Conservation (phyloP, 192 early-diverging fungal species). For the Linnemannia schmuckeri region DNA sequence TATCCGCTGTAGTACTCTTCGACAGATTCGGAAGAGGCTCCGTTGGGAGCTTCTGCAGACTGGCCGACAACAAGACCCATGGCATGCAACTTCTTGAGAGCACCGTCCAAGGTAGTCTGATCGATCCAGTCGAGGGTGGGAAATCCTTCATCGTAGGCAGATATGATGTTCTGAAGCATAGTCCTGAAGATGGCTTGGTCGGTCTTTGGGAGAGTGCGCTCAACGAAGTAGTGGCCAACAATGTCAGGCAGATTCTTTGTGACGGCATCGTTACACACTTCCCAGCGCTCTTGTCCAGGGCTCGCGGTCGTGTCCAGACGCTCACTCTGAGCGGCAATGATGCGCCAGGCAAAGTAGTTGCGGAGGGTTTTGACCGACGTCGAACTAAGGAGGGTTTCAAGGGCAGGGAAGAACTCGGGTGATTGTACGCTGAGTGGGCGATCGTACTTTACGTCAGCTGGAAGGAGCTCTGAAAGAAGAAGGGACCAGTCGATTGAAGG, state of each 20-base stretch:
- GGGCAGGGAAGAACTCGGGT: constrained; percentile 36
- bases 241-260: constrained; percentile 42
- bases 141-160: constrained; percentile 48
- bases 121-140: constrained; percentile 59
- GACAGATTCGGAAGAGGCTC: constrained; percentile 56
- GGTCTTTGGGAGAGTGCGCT: constrained; percentile 46
- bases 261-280: constrained; percentile 45
- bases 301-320: constrained; percentile 20
- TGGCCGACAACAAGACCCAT: constrained; percentile 60
- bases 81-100: constrained; percentile 54
- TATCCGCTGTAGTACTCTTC: constrained; percentile 58
- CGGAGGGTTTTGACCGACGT: constrained; percentile 38
- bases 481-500: constrained; percentile 49
- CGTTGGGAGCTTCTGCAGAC: constrained; percentile 46
- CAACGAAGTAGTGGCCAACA: constrained; percentile 56
- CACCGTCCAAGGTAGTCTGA: constrained; percentile 39
- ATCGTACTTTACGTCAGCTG: constrained; percentile 8
- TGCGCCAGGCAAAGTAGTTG: constrained; percentile 63
- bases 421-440: constrained; percentile 41
- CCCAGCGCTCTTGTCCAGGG: constrained; percentile 16
- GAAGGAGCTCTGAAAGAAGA: constrained; percentile 22
- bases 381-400: constrained; percentile 31
- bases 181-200: constrained; percentile 43
- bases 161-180: constrained; percentile 54
- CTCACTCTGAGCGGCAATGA: constrained; percentile 37